Evolutionary conservation across 768 basidiomycete species (phyloP).

Genomic region (Tremella mesenterica): DNA sequence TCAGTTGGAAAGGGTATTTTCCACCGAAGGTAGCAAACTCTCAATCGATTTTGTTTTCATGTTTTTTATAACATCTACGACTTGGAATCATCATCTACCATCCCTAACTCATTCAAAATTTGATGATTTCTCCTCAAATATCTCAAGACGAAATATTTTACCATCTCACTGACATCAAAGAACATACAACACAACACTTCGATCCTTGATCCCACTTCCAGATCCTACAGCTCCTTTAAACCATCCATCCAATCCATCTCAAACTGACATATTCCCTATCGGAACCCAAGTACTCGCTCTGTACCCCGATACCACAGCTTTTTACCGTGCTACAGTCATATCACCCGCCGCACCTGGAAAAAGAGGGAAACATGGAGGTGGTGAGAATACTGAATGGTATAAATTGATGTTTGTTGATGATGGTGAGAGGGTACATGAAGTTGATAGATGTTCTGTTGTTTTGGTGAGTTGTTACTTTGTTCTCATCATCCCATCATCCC

Average conservation of each 20-base stretch:
- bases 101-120: no score
- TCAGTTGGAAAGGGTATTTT: no score
- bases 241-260: conserved; percentile 41
- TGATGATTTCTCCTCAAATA: no score
- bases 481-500: no score
- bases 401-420: conserved; percentile 41
- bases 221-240: conserved; percentile 34
- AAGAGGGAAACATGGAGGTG: conserved; percentile 6
- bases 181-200: conserved; percentile 45
- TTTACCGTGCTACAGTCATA: conserved; percentile 46
- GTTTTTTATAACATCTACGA: neutral
- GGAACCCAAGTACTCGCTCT: conserved; percentile 43
- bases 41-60: neutral
- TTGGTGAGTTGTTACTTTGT: conserved; percentile 28
- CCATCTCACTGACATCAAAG: no score
- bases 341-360: conserved; percentile 23
- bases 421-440: conserved; percentile 23
- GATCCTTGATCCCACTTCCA: conserved; percentile 46
- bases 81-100: no score
- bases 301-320: conserved; percentile 48
- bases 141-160: no score
- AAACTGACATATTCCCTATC: conserved; percentile 37
- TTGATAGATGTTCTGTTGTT: conserved; percentile 29
- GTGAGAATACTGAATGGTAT: conserved; percentile 24
- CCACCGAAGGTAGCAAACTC: no score